Evolutionary conservation across 306 rosid genomes (phyloP).

Genomic region (Medicago arabica): DNA sequence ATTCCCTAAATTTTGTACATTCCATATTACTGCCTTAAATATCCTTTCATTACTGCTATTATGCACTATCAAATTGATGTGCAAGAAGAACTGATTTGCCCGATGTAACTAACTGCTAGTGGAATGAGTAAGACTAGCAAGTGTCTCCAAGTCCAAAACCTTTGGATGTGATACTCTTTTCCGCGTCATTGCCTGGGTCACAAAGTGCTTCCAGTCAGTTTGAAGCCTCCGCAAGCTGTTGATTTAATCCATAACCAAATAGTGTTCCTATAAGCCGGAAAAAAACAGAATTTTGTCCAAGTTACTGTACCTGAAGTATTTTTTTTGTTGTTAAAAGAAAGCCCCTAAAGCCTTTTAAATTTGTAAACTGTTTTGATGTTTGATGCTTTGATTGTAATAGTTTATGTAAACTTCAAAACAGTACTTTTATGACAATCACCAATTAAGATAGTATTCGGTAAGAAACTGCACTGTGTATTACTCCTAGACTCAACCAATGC

Average conservation of each 20-base stretch:
- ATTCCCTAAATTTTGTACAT: slow-evolving; percentile 35
- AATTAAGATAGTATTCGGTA: slow-evolving; percentile 1
- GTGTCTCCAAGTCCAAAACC: no score
- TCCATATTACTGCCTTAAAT: slow-evolving; percentile 6
- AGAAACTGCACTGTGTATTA: slow-evolving; percentile 16
- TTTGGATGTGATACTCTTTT: no score
- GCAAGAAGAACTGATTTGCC: slow-evolving; percentile 4
- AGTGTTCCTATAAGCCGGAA: no score
- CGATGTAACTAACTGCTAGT: no score
- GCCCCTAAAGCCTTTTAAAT: slow-evolving; percentile 7
- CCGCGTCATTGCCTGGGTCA: no score
- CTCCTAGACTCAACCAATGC: neutral
- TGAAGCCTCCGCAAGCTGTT: no score
- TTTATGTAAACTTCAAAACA: slow-evolving; percentile 3
- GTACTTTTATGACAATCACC: neutral
- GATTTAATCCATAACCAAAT: no score
- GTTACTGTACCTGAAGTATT: neutral
- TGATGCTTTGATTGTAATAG: neutral
- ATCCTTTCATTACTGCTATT: slow-evolving; percentile 6
- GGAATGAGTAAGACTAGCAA: no score
- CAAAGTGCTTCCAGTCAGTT: no score
- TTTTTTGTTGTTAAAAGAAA: no score
- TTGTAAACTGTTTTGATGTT: slow-evolving; percentile 15
- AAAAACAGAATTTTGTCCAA: neutral
- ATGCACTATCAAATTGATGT: slow-evolving; percentile 17